A percentile compares a stretch with the other conserved stretches of the same genome.
phyloP scores from a whole-genome alignment of 352 stramenopile species.

The Phytophthora litchii region DNA sequence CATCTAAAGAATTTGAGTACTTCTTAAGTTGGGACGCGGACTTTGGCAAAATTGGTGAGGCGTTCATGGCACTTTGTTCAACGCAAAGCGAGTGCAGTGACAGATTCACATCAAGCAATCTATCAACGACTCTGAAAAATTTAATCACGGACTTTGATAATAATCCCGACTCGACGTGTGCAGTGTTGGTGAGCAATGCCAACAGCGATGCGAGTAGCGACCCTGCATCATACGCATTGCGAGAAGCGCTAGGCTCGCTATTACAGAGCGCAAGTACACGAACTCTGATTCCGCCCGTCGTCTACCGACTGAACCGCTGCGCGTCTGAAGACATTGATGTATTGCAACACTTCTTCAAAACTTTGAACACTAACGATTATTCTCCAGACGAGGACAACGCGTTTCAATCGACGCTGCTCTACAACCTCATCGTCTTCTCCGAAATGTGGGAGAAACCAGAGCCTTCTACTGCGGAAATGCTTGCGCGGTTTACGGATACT shows the following conservation, averaged over 20 bases:
- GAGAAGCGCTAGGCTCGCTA: constrained; percentile 33
- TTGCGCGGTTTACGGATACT: constrained; percentile 23
- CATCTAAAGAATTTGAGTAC: constrained; percentile 33
- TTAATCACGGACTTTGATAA: constrained; percentile 32
- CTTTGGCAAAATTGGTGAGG: constrained; percentile 41
- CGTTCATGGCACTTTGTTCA: constrained; percentile 33
- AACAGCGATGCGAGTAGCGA: constrained; percentile 9
- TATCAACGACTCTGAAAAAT: constrained; percentile 21
- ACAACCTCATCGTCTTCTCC: constrained; percentile 56
- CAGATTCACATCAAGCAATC: constrained; percentile 17
- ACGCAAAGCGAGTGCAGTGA: constrained; percentile 22
- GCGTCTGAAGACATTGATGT: constrained; percentile 28
- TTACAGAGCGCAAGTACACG: constrained; percentile 25
- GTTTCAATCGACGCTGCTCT: constrained; percentile 42
- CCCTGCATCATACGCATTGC: constrained; percentile 32
- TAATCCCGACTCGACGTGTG: constrained; percentile 35
- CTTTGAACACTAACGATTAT: background rate
- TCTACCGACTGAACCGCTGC: constrained; percentile 48
- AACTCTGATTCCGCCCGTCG: constrained; percentile 41
- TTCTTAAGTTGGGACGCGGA: constrained; percentile 46
- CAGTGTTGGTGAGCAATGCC: constrained; percentile 8
- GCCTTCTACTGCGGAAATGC: constrained; percentile 12
- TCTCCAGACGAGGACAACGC: constrained; percentile 18
- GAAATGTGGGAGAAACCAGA: constrained; percentile 57
- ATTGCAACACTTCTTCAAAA: constrained; percentile 31